phyloP scores from a whole-genome alignment of 2,329 filamentous ascomycete species.

The Alternaria alternata region DNA sequence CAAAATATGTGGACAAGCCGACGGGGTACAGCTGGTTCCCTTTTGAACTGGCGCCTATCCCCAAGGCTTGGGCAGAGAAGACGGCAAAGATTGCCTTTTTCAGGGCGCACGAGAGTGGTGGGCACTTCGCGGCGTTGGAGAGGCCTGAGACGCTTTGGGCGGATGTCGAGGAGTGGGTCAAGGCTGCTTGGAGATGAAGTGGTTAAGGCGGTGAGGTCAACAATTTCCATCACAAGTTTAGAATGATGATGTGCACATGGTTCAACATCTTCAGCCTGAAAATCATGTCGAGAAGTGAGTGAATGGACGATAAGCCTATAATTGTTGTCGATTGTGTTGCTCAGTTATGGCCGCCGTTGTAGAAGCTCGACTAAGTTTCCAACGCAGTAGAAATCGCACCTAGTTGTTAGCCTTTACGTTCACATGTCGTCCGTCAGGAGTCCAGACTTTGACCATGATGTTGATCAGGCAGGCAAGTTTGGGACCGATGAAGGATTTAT shows the following conservation, averaged over 20 bases:
- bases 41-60: conserved; percentile 52
- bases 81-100: conserved; percentile 51
- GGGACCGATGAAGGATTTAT: conserved; percentile 12
- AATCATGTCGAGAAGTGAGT: background rate
- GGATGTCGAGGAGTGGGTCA: conserved; percentile 58
- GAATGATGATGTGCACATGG: background rate
- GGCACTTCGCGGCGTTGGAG: conserved; percentile 62
- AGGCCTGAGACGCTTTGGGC: conserved; percentile 50
- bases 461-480: background rate
- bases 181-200: conserved; percentile 42
- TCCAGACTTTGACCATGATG: background rate
- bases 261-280: background rate
- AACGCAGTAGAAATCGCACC: background rate
- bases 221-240: background rate
- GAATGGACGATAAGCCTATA: background rate
- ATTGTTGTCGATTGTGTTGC: background rate
- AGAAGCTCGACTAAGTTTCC: background rate
- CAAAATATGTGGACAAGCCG: conserved; percentile 51
- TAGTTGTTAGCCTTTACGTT: background rate
- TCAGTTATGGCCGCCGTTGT: background rate
- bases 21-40: conserved; percentile 56
- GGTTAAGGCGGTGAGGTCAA: background rate
- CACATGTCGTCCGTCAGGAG: background rate
- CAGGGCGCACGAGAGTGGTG: conserved; percentile 45
- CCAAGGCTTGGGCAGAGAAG: conserved; percentile 52